phyloP scores from a whole-genome alignment of 2,329 filamentous ascomycete species.

The Pseudonectria buxi region DNA sequence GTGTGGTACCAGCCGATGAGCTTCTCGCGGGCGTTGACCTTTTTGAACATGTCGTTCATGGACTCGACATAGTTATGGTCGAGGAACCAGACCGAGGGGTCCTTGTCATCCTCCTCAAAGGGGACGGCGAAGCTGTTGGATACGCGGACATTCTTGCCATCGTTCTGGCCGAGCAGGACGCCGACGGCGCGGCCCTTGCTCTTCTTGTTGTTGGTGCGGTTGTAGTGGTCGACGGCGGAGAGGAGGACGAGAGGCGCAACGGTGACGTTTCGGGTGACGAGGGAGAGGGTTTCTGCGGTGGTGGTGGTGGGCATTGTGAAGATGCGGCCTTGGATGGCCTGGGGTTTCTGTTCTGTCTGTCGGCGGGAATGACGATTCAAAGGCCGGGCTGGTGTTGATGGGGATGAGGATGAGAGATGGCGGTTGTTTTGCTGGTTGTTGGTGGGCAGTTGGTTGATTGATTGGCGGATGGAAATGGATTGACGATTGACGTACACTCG shows the following conservation, averaged over 20 bases:
- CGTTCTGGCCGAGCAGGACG: constrained; percentile 89
- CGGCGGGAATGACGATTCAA: too few relatives aligned
- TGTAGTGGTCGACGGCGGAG: constrained; percentile 97
- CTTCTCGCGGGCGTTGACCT: constrained; percentile 98
- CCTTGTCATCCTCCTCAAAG: constrained; percentile 98
- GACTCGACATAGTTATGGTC: constrained; percentile 99
- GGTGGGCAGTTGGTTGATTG: too few relatives aligned
- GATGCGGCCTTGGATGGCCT: background rate
- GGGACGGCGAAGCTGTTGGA: constrained; percentile 99
- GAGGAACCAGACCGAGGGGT: constrained; percentile 97
- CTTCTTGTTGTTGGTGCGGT: constrained; percentile 81
- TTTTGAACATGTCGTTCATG: constrained; percentile 99
- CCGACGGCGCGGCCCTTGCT: constrained; percentile 84
- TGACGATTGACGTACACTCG: background rate
- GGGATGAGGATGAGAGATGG: too few relatives aligned
- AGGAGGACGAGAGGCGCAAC: constrained; percentile 97
- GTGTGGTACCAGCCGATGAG: constrained; percentile 99
- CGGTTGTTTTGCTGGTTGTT: too few relatives aligned
- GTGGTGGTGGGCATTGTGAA: constrained; percentile 87
- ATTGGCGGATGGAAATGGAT: too few relatives aligned
- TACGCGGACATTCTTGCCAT: constrained; percentile 91
- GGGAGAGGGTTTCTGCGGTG: constrained; percentile 90
- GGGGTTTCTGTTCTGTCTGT: background rate
- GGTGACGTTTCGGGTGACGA: constrained; percentile 91
- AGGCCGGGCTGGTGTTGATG: too few relatives aligned